A percentile compares a stretch with the other conserved stretches of the same genome.
Conservation (phyloP, 108 stramenopile species). For the Epipyxis sp. region DNA sequence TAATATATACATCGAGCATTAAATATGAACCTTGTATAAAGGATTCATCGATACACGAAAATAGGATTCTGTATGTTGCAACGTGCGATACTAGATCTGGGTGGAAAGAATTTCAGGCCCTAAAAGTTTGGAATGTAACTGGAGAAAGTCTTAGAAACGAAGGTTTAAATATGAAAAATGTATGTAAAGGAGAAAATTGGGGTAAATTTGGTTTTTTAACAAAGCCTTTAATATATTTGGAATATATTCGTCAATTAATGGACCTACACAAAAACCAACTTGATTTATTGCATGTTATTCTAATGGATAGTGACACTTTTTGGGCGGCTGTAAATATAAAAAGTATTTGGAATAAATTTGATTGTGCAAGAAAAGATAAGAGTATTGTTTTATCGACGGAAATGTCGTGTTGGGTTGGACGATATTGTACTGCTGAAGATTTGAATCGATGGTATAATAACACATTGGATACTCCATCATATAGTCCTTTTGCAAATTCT, state of each 20-base stretch:
- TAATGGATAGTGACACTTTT: slow-evolving; percentile 34
- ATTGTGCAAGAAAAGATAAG: slow-evolving; percentile 14
- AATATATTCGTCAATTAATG: not conserved
- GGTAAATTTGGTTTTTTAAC: slow-evolving; percentile 1
- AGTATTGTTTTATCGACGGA: slow-evolving; percentile 19
- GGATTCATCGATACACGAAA: no score
- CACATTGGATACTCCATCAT: not conserved
- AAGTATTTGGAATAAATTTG: slow-evolving; percentile 17
- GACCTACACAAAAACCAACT: not conserved
- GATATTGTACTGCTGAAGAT: slow-evolving; percentile 20
- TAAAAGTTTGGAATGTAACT: slow-evolving; percentile 24
- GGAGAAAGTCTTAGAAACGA: not conserved
- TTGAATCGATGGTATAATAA: slow-evolving; percentile 7
- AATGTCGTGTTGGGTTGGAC: slow-evolving; percentile 28
- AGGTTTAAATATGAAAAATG: not conserved
- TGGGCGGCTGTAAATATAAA: not conserved
- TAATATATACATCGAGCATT: no score
- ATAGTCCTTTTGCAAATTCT: slow-evolving; percentile 28
- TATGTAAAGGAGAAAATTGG: slow-evolving; percentile 14
- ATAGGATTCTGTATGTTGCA: not conserved
- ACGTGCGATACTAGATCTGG: slow-evolving; percentile 4
- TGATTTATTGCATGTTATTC: slow-evolving; percentile 12
- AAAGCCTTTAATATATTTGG: slow-evolving; percentile 7
- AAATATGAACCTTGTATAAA: no score
- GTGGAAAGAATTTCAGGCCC: slow-evolving; percentile 16